Evolutionary conservation across 345 rosid species (phyloP).

Genomic region (Dimocarpus longan): DNA sequence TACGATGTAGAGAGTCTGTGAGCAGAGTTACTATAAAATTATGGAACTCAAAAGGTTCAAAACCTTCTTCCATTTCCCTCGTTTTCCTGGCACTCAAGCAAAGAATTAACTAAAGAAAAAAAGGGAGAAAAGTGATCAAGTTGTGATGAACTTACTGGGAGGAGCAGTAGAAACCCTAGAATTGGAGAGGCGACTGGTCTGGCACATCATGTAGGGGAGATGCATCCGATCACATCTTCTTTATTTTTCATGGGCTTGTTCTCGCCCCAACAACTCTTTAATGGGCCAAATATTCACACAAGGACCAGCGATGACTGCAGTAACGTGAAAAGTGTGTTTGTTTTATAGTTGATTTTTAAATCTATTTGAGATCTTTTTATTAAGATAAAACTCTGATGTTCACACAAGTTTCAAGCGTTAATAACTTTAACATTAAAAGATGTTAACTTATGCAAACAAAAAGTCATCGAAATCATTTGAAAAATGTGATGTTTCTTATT

Average conservation of each 20-base stretch:
- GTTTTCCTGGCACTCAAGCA: constrained; percentile 14
- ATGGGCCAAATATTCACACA: not conserved
- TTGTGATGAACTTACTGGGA: constrained; percentile 21
- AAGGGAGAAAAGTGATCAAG: not conserved
- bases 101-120: not conserved
- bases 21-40: not conserved
- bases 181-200: constrained; percentile 24
- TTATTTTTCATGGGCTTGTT: constrained; percentile 3
- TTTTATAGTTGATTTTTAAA: no score
- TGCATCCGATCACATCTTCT: constrained; percentile 35
- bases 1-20: not conserved
- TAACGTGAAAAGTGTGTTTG: no score
- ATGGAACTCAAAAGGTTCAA: not conserved
- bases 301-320: no score
- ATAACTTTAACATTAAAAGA: no score
- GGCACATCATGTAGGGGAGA: constrained; percentile 38
- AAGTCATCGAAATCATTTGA: no score
- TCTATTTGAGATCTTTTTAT: no score
- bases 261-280: not conserved
- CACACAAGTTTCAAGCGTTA: no score
- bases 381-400: no score
- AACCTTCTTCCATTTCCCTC: not conserved
- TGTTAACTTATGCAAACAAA: no score
- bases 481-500: no score
- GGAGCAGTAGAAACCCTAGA: constrained; percentile 40